Evolutionary conservation across 495 filamentous ascomycete species (phyloP), one percentile per base, ranked within the genome.

Genomic region (Podospora australis): DNA sequence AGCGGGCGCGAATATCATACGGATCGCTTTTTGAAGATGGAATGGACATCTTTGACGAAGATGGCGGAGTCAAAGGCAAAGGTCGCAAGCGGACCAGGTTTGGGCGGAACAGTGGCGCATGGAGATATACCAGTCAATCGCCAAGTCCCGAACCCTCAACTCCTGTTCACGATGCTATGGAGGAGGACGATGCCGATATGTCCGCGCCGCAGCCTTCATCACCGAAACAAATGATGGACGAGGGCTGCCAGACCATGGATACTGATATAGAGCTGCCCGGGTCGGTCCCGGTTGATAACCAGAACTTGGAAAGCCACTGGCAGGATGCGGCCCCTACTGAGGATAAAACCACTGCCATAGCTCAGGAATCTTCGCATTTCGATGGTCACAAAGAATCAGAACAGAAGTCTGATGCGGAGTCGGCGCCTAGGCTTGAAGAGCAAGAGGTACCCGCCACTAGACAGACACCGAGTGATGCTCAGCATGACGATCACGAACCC

Each of bases 21-120:
- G 79, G 78, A 0, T 73, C 75, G 1, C 62, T 82, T 0, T 72
- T 80, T 17, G 75, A 81, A 50, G 72, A 75, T 8, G 68, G 66
- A 10, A 78, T 79, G 48, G 80, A 87, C 54, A 81, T 85, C 13
- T 90, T 94, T 45, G 73, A 70, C 6, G 82, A 89, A 25, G 82
- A 84, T 49, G 86, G 83, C 59, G 82, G 80, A 0, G 68, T 80
- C 19, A 77, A 72, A 14, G 80, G 77, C 8, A 83, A 75, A 46
- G 80, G 82, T 23, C 79, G 75, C 25, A 95, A 95, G 67, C 78
- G 80, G 38, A 76, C 80, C 5, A 79, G 80, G 43, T 92, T 94
- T 58, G 85, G 82, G 34, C 75, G 80, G 24, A 71, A 73, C 17
- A 80, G 80, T 53, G 74, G 66, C 8, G 71, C 78, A 19, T 95